Base-by-base conservation (phyloP, 2,329 filamentous ascomycete genomes). In the Trichoderma sp. region DNA sequence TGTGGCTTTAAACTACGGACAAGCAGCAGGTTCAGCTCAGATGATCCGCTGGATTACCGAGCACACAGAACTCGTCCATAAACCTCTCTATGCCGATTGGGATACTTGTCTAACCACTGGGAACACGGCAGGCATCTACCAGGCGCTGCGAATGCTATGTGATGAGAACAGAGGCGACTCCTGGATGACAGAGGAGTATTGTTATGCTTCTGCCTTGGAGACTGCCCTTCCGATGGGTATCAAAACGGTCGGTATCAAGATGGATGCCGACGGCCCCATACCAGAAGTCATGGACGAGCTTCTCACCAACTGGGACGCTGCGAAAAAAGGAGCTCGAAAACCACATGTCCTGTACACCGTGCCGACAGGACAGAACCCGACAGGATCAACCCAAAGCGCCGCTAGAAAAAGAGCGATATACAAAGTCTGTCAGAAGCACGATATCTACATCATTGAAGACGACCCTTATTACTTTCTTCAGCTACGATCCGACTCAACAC, bases 401-500 rank as follows among this genome's bases (percentile, higher is more conserved):
- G 85, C 90, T 79, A 87, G 94, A 72, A 88, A 94, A 71, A 87
- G 87, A 78, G 92, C 90, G 29, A 87, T 97, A 71, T 97, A 97
- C 84, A 87, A 86, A 56, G 88, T 96, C 14, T 92, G 91, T 62
- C 91, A 92, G 81, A 93, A 93, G 83, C 93, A 97, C 83, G 93
- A 97, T 81, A 81, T 97, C 56, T 92, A 90, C 84, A 94, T 97
- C 80, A 84, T 97, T 78, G 94, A 97, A 85, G 94, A 97, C 82
- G 94, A 97, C 81, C 94, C 94, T 2, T 97, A 97, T 85, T 97
- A 95, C 85, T 97, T 95, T 85, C 87, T 97, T 60, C 94, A 97
- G 83, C 93, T 94, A 91, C 97, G 97, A 84, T 14, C 72, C 14
- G 4, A 18, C 63, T 53, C 59, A 41, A 89, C 12, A 84, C 87